phyloP scores from a whole-genome alignment of 2,329 filamentous ascomycete genomes.

The Hymenoscyphus scutula region DNA sequence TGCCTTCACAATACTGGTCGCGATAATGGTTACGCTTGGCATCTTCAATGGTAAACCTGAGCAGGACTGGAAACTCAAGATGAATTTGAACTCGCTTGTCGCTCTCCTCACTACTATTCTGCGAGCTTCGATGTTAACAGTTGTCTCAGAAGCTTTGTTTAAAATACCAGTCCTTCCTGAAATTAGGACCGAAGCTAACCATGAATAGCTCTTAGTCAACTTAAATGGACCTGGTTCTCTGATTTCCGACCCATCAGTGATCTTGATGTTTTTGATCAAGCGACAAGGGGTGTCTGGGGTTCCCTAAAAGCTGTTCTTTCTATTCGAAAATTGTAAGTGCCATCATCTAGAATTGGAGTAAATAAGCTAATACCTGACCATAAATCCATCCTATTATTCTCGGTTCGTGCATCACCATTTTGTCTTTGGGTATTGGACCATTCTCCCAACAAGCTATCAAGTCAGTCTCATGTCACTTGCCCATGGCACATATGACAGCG shows the following conservation, averaged over 20 bases:
- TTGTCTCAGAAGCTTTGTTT: not conserved
- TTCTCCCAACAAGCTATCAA: constrained; percentile 7
- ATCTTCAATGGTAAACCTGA: constrained; percentile 32
- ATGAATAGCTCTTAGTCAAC: constrained; percentile 9
- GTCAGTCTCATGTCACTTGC: not conserved
- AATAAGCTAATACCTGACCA: not conserved
- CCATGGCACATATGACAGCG: not conserved
- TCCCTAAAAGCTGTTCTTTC: not conserved
- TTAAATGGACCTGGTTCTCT: constrained; percentile 22
- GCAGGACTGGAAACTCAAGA: constrained; percentile 35
- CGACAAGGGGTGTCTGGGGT: not conserved
- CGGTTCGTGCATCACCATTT: not conserved
- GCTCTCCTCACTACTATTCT: constrained; percentile 34
- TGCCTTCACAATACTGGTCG: not conserved
- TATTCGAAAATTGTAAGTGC: not conserved
- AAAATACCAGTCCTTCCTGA: not conserved
- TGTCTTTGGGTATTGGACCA: constrained; percentile 3
- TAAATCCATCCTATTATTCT: not conserved
- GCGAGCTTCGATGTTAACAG: constrained; percentile 33
- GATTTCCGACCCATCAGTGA: constrained; percentile 7
- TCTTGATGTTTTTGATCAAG: constrained; percentile 14
- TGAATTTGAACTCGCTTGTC: constrained; percentile 36
- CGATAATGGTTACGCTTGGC: constrained; percentile 36
- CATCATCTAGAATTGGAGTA: not conserved
- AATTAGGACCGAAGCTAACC: not conserved